Evolutionary conservation across 345 rosid species (phyloP), one percentile per base, ranked within the genome.

Genomic region (Excoecaria cochinchinensis): DNA sequence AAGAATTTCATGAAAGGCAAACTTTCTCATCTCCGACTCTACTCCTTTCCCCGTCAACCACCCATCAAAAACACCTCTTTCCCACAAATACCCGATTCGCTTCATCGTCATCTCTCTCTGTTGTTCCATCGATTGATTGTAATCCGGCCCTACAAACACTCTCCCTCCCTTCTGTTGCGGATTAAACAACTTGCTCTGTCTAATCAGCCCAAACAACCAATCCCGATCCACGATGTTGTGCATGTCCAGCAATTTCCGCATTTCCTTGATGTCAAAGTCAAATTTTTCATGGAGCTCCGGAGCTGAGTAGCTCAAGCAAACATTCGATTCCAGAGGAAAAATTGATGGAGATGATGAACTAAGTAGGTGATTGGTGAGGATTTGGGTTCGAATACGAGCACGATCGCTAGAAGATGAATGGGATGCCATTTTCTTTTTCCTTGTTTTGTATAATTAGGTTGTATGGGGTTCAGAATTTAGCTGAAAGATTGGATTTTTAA

Each of bases 51-150:
- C 87, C 3, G 95, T 95, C 79, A 95, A 79, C 97, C 97, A 95
- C 0, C 96, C 94, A 12, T 83, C 47, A 68, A 88, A 95, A 11
- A 84, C 94, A 3, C 95, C 96, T 69, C 73, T 82, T 51, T 91
- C 97, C 3, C 77, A 72, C 81, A 95, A 64, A 60, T 82, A 90
- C 65, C 48, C 78, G 69, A 95, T 84, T 78, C 98, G 82, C 72
- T 69, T 89, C 98, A 85, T 81, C 0, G 97, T 95, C 73, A 90
- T 85, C 86, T 92, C 97, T 11, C 99, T 80, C 79, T 95, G 99
- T 69, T 91, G 97, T 85, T 91, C 99, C 97, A 86, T 95, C 40
- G 97, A 72, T 87, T 92, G 98, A 81, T 92, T 92, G 63, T 82
- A 92, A 75, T 92, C 96, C 9, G 98, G 93, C 51, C 78, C 70